Percentiles rank a stretch among this genome's conserved stretches.
phyloP scores from a whole-genome alignment of 495 filamentous ascomycete genomes.

The Parachaetomium inaequale region DNA sequence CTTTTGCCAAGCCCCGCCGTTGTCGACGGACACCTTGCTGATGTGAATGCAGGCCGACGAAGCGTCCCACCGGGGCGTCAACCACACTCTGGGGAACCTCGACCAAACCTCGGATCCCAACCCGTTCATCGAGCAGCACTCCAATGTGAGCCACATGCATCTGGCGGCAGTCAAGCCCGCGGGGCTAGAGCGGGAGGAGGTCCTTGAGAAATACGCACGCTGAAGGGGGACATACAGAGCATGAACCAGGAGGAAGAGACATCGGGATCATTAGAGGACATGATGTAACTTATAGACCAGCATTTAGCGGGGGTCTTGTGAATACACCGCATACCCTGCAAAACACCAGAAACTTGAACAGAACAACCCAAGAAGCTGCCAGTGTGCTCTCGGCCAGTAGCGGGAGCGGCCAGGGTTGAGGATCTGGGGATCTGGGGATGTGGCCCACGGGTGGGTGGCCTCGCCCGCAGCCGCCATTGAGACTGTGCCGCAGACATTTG shows the following conservation, averaged over 20 bases:
- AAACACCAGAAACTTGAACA: not conserved
- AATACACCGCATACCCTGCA: no score
- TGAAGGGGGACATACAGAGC: not conserved
- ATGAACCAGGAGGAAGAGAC: not conserved
- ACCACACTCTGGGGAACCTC: conserved; percentile 89
- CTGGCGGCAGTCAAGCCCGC: conserved; percentile 60
- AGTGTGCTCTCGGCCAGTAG: not conserved
- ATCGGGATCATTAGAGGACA: no score
- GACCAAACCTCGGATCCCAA: conserved; percentile 78
- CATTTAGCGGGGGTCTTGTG: no score
- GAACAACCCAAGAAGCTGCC: not conserved
- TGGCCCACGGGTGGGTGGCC: not conserved
- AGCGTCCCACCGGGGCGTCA: conserved; percentile 90
- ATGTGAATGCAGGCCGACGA: conserved; percentile 61
- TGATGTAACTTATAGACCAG: not conserved
- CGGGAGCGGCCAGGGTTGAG: not conserved
- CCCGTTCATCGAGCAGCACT: conserved; percentile 70
- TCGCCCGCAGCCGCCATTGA: not conserved
- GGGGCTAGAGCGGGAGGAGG: conserved; percentile 80
- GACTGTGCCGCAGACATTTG: not conserved
- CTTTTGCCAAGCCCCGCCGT: not conserved
- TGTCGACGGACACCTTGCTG: not conserved
- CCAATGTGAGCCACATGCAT: conserved; percentile 41
- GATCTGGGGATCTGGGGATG: not conserved
- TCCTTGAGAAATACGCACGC: conserved; percentile 31